Conservation (phyloP, 2,329 filamentous ascomycete genomes). For the Tolypocladium guangdongense region DNA sequence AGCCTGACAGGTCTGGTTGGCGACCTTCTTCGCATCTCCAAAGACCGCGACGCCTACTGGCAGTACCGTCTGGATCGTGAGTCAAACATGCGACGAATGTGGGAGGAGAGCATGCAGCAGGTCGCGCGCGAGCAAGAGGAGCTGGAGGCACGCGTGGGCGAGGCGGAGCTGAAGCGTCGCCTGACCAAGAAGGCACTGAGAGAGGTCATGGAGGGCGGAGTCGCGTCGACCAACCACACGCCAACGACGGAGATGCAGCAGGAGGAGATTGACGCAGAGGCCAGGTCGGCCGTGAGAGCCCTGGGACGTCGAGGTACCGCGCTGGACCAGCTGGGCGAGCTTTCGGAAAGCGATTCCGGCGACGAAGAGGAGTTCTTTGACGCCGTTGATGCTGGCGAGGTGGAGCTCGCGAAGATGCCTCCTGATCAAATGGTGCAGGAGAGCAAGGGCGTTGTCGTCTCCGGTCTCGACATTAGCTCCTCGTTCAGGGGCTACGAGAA, state of each 20-base stretch:
- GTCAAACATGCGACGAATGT: conserved; percentile 83
- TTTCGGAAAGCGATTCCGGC: conserved; percentile 73
- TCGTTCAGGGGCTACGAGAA: conserved; percentile 90
- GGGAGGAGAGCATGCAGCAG: conserved; percentile 98
- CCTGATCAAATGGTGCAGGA: conserved; percentile 31
- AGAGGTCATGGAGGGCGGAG: conserved; percentile 60
- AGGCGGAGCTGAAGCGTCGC: conserved; percentile 83
- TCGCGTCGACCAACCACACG: conserved; percentile 21
- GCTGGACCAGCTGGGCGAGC: conserved; percentile 58
- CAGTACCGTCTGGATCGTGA: conserved; percentile 90
- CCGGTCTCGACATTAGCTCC: conserved; percentile 53
- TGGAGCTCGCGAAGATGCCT: conserved; percentile 65
- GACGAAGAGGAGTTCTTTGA: conserved; percentile 95
- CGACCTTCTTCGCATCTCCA: conserved; percentile 82
- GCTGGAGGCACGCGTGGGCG: conserved; percentile 75
- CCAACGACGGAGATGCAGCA: conserved; percentile 16
- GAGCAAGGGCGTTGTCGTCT: conserved; percentile 29
- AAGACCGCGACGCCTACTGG: conserved; percentile 93
- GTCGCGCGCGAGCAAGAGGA: conserved; percentile 93
- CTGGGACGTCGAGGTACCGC: conserved; percentile 49
- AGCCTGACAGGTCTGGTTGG: conserved; percentile 77
- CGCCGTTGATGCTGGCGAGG: conserved; percentile 85
- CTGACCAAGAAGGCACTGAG: conserved; percentile 81
- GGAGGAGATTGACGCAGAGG: conserved; percentile 19
- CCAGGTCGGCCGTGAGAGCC: conserved; percentile 28